These are phyloP conservation scores for Sanghuangporus baumii DNA, from an alignment of 1,284 basidiomycete genomes.

Conservation along the genomic window DNA sequence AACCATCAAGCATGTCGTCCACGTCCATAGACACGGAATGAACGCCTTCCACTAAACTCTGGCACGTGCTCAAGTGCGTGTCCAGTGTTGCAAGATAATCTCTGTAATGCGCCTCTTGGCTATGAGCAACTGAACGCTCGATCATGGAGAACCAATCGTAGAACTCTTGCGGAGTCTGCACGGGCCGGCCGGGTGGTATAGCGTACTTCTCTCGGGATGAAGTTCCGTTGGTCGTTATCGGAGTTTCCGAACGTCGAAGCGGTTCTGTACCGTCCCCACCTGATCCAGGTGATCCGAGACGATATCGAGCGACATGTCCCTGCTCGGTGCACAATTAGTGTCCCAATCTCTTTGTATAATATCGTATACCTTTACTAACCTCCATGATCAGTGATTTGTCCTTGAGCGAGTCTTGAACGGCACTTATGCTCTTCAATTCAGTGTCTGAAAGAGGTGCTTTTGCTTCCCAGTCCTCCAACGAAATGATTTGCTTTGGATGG, in stretches of 20 bases:
- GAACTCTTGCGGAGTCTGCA: slow-evolving; percentile 88
- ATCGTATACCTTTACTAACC: slow-evolving; percentile 37
- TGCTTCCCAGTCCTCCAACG: slow-evolving; percentile 85
- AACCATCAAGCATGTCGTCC: slow-evolving; percentile 75
- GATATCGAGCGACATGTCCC: slow-evolving; percentile 16
- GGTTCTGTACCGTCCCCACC: slow-evolving; percentile 30
- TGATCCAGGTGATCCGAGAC: not conserved
- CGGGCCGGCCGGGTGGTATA: slow-evolving; percentile 63
- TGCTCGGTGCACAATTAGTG: not conserved
- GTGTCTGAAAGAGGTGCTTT: slow-evolving; percentile 70
- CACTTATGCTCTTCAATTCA: slow-evolving; percentile 61
- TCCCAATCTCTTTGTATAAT: not conserved
- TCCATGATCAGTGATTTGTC: slow-evolving; percentile 62
- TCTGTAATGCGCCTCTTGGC: slow-evolving; percentile 86
- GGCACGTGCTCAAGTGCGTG: slow-evolving; percentile 71
- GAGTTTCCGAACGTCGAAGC: slow-evolving; percentile 39
- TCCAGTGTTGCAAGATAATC: slow-evolving; percentile 73
- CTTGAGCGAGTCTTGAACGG: slow-evolving; percentile 60
- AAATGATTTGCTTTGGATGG: slow-evolving; percentile 40
- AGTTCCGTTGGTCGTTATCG: slow-evolving; percentile 29
- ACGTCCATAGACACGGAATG: slow-evolving; percentile 69
- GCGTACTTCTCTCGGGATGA: slow-evolving; percentile 38
- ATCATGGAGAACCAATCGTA: slow-evolving; percentile 91
- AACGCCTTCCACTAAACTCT: slow-evolving; percentile 61
- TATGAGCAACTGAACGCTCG: slow-evolving; percentile 82